Evolutionary conservation across 1,284 basidiomycete species (phyloP).

Genomic region (Cryptococcus maquisensis): DNA sequence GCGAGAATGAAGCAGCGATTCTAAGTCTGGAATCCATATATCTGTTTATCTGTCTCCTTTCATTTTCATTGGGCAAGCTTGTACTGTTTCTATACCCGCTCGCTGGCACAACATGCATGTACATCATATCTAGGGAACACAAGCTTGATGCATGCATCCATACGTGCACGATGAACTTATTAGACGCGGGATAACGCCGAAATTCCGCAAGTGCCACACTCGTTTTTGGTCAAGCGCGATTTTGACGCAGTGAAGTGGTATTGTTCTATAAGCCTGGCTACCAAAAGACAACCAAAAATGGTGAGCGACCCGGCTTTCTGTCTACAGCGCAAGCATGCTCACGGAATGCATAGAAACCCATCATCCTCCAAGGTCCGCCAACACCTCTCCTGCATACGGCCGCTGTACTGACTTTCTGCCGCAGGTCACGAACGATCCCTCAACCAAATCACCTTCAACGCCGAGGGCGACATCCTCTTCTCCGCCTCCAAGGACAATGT

Average conservation of each 20-base stretch:
- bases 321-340: background rate
- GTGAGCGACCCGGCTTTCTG: conserved; percentile 1
- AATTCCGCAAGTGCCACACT: conserved; percentile 18
- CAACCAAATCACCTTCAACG: conserved; percentile 96
- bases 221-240: background rate
- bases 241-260: background rate
- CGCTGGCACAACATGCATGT: conserved; percentile 2
- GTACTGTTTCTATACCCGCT: background rate
- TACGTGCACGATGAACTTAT: background rate
- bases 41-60: conserved; percentile 9
- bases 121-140: background rate
- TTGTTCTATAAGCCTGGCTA: background rate
- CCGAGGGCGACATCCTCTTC: conserved; percentile 93
- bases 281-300: conserved; percentile 5
- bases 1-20: conserved; percentile 85
- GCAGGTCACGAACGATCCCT: conserved; percentile 94
- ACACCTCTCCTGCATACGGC: background rate
- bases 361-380: conserved; percentile 46
- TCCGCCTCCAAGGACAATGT: conserved; percentile 92
- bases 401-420: background rate
- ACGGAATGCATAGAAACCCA: conserved; percentile 41
- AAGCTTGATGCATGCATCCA: background rate
- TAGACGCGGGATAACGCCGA: conserved; percentile 9
- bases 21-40: conserved; percentile 24
- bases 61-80: background rate